Evolutionary conservation across 2,329 filamentous ascomycete species (phyloP).

Genomic region (Elsinoe arachidis): DNA sequence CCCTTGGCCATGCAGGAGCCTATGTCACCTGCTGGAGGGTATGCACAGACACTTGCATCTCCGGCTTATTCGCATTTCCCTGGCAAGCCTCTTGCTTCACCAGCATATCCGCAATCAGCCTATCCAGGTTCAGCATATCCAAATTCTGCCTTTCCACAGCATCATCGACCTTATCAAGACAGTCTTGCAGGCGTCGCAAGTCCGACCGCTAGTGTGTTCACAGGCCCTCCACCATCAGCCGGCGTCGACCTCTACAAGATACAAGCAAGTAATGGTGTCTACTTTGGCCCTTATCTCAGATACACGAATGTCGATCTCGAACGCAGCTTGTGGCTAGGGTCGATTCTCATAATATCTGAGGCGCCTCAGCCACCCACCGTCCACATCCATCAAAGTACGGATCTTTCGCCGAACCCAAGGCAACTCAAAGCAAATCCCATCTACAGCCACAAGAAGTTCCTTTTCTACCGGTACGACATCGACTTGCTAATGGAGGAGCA

Average conservation of each 20-base stretch:
- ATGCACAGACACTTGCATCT: slow-evolving; percentile 37
- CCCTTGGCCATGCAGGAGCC: slow-evolving; percentile 79
- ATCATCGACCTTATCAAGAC: slow-evolving; percentile 59
- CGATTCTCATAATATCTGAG: slow-evolving; percentile 87
- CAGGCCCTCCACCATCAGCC: slow-evolving; percentile 75
- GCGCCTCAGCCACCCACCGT: slow-evolving; percentile 88
- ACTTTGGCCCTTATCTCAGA: slow-evolving; percentile 91
- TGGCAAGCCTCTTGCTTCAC: slow-evolving; percentile 65
- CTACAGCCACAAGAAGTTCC: slow-evolving; percentile 84
- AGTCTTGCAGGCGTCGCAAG: slow-evolving; percentile 66
- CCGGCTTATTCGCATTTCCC: slow-evolving; percentile 42
- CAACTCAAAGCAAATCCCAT: slow-evolving; percentile 78
- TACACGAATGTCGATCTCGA: slow-evolving; percentile 98
- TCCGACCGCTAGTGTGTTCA: slow-evolving; percentile 72
- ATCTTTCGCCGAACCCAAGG: slow-evolving; percentile 80
- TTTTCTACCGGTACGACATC: slow-evolving; percentile 90
- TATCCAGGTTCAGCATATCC: slow-evolving; percentile 51
- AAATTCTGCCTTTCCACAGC: slow-evolving; percentile 47
- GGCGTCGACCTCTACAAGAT: slow-evolving; percentile 94
- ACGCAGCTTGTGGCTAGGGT: slow-evolving; percentile 81
- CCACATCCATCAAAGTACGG: slow-evolving; percentile 81
- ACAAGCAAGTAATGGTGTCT: slow-evolving; percentile 87
- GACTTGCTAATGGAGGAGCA: slow-evolving; percentile 83
- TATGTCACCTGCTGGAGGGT: slow-evolving; percentile 64
- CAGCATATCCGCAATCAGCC: slow-evolving; percentile 55